Evolutionary conservation across 768 basidiomycete genomes (phyloP).

Genomic region (Rhodosporidiobolus sp.): DNA sequence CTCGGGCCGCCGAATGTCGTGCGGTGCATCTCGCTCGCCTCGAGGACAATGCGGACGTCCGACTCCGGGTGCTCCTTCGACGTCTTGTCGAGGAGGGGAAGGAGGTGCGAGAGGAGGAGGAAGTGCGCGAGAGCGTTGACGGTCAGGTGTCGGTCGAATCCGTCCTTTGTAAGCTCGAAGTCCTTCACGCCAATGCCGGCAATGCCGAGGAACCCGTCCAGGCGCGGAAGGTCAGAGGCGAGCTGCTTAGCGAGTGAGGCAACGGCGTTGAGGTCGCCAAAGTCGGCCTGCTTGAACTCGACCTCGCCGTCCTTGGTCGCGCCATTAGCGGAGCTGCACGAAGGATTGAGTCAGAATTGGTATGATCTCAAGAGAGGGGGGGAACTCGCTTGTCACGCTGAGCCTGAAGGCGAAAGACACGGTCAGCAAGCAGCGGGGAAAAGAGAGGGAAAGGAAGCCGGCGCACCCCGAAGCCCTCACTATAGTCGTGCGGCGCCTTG

Average conservation of each 20-base stretch:
- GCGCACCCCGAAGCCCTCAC: slow-evolving; percentile 14
- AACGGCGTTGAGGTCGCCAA: slow-evolving; percentile 21
- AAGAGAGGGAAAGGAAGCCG: too few species aligned
- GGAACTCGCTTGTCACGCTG: neutral
- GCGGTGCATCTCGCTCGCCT: slow-evolving; percentile 27
- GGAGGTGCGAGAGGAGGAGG: slow-evolving; percentile 30
- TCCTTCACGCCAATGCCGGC: slow-evolving; percentile 28
- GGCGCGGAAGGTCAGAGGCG: neutral
- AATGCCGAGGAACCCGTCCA: slow-evolving; percentile 17
- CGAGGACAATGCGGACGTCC: slow-evolving; percentile 25
- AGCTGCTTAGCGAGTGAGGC: slow-evolving; percentile 5
- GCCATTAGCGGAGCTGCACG: slow-evolving; percentile 7
- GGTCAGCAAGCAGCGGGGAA: neutral
- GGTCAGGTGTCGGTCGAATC: slow-evolving; percentile 26
- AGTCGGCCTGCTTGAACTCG: slow-evolving; percentile 1
- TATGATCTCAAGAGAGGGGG: neutral
- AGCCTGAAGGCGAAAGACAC: neutral
- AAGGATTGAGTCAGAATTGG: neutral
- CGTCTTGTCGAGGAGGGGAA: slow-evolving; percentile 25
- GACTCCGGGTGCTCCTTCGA: slow-evolving; percentile 10
- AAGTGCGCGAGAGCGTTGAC: slow-evolving; percentile 25
- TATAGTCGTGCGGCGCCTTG: too few species aligned
- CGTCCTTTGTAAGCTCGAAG: slow-evolving; percentile 24
- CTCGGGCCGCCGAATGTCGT: slow-evolving; percentile 20
- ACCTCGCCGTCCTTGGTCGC: slow-evolving; percentile 18